Percentiles rank a stretch among this genome's conserved stretches.
Evolutionary conservation across 2,329 filamentous ascomycete species (phyloP).

Genomic region (Colletotrichum chlorophyti): DNA sequence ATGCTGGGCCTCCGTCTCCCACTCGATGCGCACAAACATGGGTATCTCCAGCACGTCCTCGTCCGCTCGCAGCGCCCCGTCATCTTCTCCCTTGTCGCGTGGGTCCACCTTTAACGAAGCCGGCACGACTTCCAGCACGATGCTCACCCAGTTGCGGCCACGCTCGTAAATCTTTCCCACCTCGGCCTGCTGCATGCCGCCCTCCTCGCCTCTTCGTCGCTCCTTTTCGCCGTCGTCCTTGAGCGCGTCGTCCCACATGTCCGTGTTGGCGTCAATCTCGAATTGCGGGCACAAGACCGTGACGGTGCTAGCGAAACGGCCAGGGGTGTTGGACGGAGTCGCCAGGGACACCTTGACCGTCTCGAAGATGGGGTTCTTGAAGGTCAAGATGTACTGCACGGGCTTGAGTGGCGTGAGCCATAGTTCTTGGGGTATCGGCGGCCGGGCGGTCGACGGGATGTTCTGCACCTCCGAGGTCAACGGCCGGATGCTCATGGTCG

Average conservation of each 20-base stretch:
- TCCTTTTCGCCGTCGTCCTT: slow-evolving; percentile 55
- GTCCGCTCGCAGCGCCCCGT: slow-evolving; percentile 56
- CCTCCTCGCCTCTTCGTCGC: slow-evolving; percentile 47
- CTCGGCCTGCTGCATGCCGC: slow-evolving; percentile 68
- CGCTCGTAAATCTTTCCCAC: slow-evolving; percentile 96
- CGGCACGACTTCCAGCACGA: slow-evolving; percentile 89
- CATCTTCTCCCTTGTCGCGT: slow-evolving; percentile 30
- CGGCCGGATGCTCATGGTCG: slow-evolving; percentile 76
- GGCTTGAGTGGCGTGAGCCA: slow-evolving; percentile 64
- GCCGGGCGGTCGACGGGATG: slow-evolving; percentile 30
- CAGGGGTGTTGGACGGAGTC: slow-evolving; percentile 80
- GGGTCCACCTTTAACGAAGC: slow-evolving; percentile 55
- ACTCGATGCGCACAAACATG: slow-evolving; percentile 91
- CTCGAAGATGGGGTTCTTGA: slow-evolving; percentile 95
- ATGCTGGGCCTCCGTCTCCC: slow-evolving; percentile 75
- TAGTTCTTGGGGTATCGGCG: slow-evolving; percentile 44
- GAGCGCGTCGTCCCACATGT: slow-evolving; percentile 86
- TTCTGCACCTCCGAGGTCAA: slow-evolving; percentile 48
- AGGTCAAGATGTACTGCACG: slow-evolving; percentile 84
- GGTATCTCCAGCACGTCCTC: slow-evolving; percentile 84
- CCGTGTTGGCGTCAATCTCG: slow-evolving; percentile 91
- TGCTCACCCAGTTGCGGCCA: slow-evolving; percentile 92
- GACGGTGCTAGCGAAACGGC: slow-evolving; percentile 77
- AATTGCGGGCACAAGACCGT: slow-evolving; percentile 96
- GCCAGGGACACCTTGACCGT: slow-evolving; percentile 86